Evolutionary conservation across 768 basidiomycete genomes (phyloP), one percentile per base, ranked within the genome.

Genomic region (Mycena maculata): DNA sequence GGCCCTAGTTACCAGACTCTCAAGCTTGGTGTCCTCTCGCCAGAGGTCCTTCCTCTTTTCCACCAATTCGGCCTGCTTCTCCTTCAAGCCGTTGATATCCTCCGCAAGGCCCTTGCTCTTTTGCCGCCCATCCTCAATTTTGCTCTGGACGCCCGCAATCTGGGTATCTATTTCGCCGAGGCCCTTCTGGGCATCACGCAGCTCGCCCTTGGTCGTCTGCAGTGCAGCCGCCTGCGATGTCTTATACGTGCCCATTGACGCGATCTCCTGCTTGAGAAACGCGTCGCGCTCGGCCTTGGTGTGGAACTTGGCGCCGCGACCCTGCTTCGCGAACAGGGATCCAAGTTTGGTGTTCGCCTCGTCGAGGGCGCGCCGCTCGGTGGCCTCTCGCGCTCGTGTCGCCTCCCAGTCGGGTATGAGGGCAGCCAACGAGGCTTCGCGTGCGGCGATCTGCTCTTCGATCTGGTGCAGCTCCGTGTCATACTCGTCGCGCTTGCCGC

Each of bases 41-140:
- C 98, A 98, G 33, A 95, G 77, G 56, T 97, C 95, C 84, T 97
- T 98, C 72, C 95, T 82, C 76, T 88, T 86, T 79, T 99, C 97
- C 47, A 81, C 85, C 75, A 92, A 79, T 55, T 88, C 90, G 27
- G 83, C 84, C 69, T 91, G 86, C 73, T 92, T 82, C 61, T 92
- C 90, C 77, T 90, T 93, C 53, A 94, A 76, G 62, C 75, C 75
- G 0, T 79, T 78, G 20, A 90, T 78, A 69, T 92, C 87, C 48
- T 92, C 92, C 5, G 78, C 80, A 20, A 94, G 73, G n/a, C 86
- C 85, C 70, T 83, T 84, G 60, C 86, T 82, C 49, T 85, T 80
- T 59, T 81, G 81, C 54, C 88, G 84, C 22, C 90, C 88, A 64
- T 93, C 91, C 45, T 93, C 88, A 3, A 91, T 83, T 69, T 84